phyloP scores from a whole-genome alignment of 331 rosid species.

The Acacia pycnantha region DNA sequence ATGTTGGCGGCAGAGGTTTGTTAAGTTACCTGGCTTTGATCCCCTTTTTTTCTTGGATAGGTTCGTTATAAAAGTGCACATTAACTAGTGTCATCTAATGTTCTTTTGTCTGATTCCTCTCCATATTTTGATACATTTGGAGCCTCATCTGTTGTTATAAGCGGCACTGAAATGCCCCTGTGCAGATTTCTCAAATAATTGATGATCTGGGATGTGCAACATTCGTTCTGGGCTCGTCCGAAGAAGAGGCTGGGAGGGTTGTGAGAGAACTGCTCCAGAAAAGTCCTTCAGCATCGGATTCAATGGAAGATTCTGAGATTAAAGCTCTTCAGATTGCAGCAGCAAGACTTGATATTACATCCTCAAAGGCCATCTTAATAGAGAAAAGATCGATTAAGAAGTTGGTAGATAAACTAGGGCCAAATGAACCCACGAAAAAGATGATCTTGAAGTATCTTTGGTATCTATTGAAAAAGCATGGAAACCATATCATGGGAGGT shows the following conservation, averaged over 20 bases:
- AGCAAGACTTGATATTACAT: conserved; percentile 57
- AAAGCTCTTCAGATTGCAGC: conserved; percentile 69
- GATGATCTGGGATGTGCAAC: conserved; percentile 57
- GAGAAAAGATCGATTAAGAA: conserved; percentile 72
- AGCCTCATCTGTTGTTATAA: conserved; percentile 20
- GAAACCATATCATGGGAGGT: conserved; percentile 40
- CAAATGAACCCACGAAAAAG: conserved; percentile 45
- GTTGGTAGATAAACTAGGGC: conserved; percentile 50
- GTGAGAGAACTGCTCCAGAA: conserved; percentile 48
- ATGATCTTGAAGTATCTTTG: conserved; percentile 55
- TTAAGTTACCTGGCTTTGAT: conserved; percentile 12
- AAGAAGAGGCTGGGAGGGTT: conserved; percentile 70
- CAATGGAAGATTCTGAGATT: conserved; percentile 50
- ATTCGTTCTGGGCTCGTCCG: conserved; percentile 58
- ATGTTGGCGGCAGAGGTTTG: conserved; percentile 71
- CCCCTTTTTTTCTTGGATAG: conserved; percentile 3
- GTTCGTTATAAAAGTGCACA: conserved; percentile 4
- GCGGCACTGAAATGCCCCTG: conserved; percentile 26
- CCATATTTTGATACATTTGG: background rate
- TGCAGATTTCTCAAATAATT: conserved; percentile 73
- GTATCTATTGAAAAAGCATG: conserved; percentile 60
- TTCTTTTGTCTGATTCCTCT: too few species aligned
- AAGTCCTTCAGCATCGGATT: conserved; percentile 43
- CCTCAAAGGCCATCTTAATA: conserved; percentile 50
- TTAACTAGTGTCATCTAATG: background rate